phyloP scores from a whole-genome alignment of 495 filamentous ascomycete species.

The Neurospora sp. region DNA sequence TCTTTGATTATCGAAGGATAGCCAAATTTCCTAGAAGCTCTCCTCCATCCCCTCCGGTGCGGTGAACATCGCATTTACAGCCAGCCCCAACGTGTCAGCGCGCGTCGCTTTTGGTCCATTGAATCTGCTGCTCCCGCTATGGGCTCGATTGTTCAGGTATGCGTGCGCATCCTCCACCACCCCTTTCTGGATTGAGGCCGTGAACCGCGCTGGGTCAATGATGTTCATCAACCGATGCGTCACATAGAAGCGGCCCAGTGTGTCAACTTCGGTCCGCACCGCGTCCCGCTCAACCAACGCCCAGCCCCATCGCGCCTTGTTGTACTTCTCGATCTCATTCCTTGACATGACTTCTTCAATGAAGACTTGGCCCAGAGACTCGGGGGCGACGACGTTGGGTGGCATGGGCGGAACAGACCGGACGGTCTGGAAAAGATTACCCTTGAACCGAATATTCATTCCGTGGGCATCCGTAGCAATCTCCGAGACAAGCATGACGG shows the following conservation, averaged over 20 bases:
- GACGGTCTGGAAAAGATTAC: slow-evolving; percentile 17
- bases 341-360: slow-evolving; percentile 24
- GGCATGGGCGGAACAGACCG: slow-evolving; percentile 5
- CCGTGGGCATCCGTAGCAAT: slow-evolving; percentile 12
- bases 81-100: slow-evolving; percentile 11
- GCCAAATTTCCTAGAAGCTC: not conserved
- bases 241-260: slow-evolving; percentile 36
- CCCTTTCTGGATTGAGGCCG: slow-evolving; percentile 14
- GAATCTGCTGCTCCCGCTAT: slow-evolving; percentile 13
- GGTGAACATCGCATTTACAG: slow-evolving; percentile 10
- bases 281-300: slow-evolving; percentile 8
- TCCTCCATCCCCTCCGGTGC: slow-evolving; percentile 18
- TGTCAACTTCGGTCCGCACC: slow-evolving; percentile 16
- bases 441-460: slow-evolving; percentile 19
- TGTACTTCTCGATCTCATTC: slow-evolving; percentile 19
- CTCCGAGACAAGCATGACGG: slow-evolving; percentile 26
- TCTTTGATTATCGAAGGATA: not conserved
- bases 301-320: slow-evolving; percentile 24
- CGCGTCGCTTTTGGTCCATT: slow-evolving; percentile 4
- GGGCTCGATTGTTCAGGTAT: slow-evolving; percentile 31
- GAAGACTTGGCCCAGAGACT: slow-evolving; percentile 24
- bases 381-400: slow-evolving; percentile 1
- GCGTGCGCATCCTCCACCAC: slow-evolving; percentile 23
- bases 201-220: slow-evolving; percentile 17
- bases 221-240: slow-evolving; percentile 25